Percentiles rank a stretch among this genome's conserved stretches.
These are phyloP conservation scores for Allium cepa DNA, from an alignment of 106 monocot species.

Conservation along the genomic window DNA sequence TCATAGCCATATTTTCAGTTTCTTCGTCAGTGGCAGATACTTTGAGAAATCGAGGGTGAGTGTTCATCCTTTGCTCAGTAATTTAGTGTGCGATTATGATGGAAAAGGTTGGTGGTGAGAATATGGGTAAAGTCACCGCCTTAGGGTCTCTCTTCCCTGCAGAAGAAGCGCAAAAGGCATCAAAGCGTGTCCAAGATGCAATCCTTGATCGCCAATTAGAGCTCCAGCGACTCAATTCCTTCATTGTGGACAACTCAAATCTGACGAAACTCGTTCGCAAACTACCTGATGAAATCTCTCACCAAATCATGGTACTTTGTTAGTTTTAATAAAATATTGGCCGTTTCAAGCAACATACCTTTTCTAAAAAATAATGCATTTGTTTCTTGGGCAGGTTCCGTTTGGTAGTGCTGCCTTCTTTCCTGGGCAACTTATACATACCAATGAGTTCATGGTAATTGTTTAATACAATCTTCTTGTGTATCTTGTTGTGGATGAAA, in stretches of 20 bases:
- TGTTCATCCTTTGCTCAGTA: background rate
- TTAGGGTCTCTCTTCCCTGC: conserved; percentile 46
- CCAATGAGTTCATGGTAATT: conserved; percentile 81
- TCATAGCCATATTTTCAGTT: no score
- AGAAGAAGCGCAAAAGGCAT: conserved; percentile 51
- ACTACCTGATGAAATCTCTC: conserved; percentile 80
- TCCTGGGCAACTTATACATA: conserved; percentile 85
- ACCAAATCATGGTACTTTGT: conserved; percentile 62
- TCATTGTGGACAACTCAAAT: conserved; percentile 57
- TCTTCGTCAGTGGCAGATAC: no score
- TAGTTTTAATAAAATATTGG: background rate
- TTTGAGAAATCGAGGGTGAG: background rate
- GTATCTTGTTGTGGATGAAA: background rate
- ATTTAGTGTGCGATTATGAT: no score
- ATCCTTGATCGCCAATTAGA: conserved; percentile 46
- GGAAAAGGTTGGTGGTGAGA: background rate
- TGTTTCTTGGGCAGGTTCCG: conserved; percentile 48
- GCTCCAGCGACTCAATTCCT: conserved; percentile 41
- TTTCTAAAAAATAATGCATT: background rate
- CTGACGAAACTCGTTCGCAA: conserved; percentile 66
- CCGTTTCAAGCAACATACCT: background rate
- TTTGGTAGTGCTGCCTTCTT: conserved; percentile 92
- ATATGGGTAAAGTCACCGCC: conserved; percentile 36
- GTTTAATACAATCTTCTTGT: background rate
- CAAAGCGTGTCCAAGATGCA: conserved; percentile 35